Base-by-base conservation (phyloP, 352 stramenopile genomes). In the Chrysophaeum taylorii region DNA sequence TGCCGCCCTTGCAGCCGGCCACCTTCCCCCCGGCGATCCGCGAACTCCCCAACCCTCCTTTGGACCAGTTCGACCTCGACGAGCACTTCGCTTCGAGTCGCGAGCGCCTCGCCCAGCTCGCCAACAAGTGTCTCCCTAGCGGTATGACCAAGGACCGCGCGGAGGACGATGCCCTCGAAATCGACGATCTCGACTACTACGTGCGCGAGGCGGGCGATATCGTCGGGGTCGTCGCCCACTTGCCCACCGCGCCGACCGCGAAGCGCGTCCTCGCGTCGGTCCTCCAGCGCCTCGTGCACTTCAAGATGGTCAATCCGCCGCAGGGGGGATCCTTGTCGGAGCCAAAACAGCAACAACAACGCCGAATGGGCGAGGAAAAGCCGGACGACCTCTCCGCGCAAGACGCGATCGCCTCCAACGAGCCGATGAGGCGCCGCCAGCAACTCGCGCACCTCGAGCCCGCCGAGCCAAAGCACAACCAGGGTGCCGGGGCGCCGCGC, bases 31-130 rank as follows among this genome's bases (percentile, higher is more conserved):
- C 92, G 25, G 86, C 87, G 29, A 80, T 97, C 60, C 85, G 88
- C 23, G 89, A 96, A 66, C 86, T 82, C 14, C 89, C 87, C 31
- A 82, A 89, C 12, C 92, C 93, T 5, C 88, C 89, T 39, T 77
- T 98, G 35, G 93, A 98, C 68, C 89, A 96, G 70, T 97, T 97
- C 73, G 91, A 97, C 83, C 82, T 98, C 23, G 93, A 98, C 75
- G 93, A 97, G 76, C 90, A 96, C 75, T 96, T 97, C 74, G 90
- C 91, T 16, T 92, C 87, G 72, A 87, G 95, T 70, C 85, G 83
- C 21, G 77, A 96, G 42, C 87, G 91, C 21, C 82, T 98, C 38
- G 90, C 90, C 0, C 89, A 96, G 76, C 87, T 98, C 53, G 96
- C 89, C 14, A 96, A 96, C 80, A 96, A 96, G 81, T 96, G 86